phyloP scores from a whole-genome alignment of 2,329 filamentous ascomycete species.

The Didymella sp. region DNA sequence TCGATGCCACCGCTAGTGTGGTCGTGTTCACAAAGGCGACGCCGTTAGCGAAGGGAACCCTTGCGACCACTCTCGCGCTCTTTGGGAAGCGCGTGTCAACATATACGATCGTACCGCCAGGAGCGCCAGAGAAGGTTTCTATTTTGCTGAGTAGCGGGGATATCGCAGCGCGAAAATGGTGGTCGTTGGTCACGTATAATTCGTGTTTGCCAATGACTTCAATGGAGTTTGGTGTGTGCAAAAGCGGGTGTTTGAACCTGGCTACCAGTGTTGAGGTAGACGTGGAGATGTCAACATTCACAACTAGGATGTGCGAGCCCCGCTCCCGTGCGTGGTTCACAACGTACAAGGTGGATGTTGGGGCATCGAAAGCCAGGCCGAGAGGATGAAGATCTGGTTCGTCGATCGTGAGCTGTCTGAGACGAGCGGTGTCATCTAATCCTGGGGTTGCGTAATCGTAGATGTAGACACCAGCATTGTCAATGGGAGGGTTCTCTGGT shows the following conservation, averaged over 20 bases:
- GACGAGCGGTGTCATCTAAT: conserved; percentile 22
- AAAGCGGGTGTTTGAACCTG: conserved; percentile 42
- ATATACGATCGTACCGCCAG: conserved; percentile 49
- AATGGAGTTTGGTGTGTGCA: conserved; percentile 52
- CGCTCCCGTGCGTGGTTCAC: conserved; percentile 49
- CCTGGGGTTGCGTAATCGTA: conserved; percentile 47
- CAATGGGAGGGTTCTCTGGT: conserved; percentile 20
- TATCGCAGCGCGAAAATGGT: conserved; percentile 43
- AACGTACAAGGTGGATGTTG: conserved; percentile 48
- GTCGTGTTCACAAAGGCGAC: conserved; percentile 47
- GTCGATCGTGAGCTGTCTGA: conserved; percentile 34
- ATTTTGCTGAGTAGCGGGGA: conserved; percentile 41
- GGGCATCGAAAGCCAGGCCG: conserved; percentile 49
- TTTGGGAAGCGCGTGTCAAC: conserved; percentile 33
- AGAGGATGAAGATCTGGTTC: conserved; percentile 52
- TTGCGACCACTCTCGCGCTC: conserved; percentile 33
- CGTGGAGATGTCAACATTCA: conserved; percentile 37
- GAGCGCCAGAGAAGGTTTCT: conserved; percentile 50
- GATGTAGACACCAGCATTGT: conserved; percentile 47
- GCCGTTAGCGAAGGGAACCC: conserved; percentile 54
- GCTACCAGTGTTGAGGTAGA: conserved; percentile 37
- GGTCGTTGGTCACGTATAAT: conserved; percentile 54
- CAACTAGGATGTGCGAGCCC: conserved; percentile 43
- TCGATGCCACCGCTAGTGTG: conserved; percentile 51
- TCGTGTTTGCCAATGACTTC: conserved; percentile 41